Percentiles rank a stretch among this genome's conserved stretches.
These are phyloP conservation scores for Colletotrichum viniferum DNA, from an alignment of 2,329 filamentous ascomycete genomes.

Conservation along the genomic window DNA sequence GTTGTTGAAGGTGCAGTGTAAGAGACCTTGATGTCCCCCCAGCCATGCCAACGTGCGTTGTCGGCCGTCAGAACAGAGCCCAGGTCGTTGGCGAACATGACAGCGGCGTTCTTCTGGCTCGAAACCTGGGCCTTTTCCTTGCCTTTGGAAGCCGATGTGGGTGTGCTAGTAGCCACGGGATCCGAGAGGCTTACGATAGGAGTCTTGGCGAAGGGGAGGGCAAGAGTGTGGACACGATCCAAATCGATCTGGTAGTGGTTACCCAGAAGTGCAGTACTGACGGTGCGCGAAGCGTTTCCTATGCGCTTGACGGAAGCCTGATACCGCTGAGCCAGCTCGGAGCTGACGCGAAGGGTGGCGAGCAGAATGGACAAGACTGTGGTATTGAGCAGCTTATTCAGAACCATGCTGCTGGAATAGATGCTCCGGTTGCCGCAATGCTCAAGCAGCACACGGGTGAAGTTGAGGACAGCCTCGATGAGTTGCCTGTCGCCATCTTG, in stretches of 20 bases:
- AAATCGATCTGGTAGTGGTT: slow-evolving; percentile 84
- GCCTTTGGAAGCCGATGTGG: slow-evolving; percentile 66
- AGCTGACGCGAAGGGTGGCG: slow-evolving; percentile 77
- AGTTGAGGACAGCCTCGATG: slow-evolving; percentile 79
- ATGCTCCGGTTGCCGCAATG: slow-evolving; percentile 97
- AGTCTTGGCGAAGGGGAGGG: slow-evolving; percentile 81
- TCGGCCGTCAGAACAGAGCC: slow-evolving; percentile 72
- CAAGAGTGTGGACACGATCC: slow-evolving; percentile 84
- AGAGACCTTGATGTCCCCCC: slow-evolving; percentile 78
- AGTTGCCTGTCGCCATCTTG: slow-evolving; percentile 81
- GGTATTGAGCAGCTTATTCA: slow-evolving; percentile 89
- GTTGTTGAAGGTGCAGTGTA: slow-evolving; percentile 52
- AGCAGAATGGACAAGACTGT: slow-evolving; percentile 81
- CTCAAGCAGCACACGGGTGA: slow-evolving; percentile 86
- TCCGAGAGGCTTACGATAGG: slow-evolving; percentile 58
- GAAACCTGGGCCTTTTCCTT: slow-evolving; percentile 69
- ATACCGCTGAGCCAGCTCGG: slow-evolving; percentile 90
- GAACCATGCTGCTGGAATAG: slow-evolving; percentile 89
- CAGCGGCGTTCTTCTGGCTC: slow-evolving; percentile 52
- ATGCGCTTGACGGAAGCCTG: slow-evolving; percentile 85
- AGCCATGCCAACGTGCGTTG: slow-evolving; percentile 70
- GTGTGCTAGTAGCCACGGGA: slow-evolving; percentile 54
- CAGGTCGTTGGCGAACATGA: slow-evolving; percentile 83
- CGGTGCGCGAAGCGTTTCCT: slow-evolving; percentile 65
- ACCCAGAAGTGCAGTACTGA: slow-evolving; percentile 75